phyloP scores from a whole-genome alignment of 345 rosid genomes.

The Cochlearia excelsa region DNA sequence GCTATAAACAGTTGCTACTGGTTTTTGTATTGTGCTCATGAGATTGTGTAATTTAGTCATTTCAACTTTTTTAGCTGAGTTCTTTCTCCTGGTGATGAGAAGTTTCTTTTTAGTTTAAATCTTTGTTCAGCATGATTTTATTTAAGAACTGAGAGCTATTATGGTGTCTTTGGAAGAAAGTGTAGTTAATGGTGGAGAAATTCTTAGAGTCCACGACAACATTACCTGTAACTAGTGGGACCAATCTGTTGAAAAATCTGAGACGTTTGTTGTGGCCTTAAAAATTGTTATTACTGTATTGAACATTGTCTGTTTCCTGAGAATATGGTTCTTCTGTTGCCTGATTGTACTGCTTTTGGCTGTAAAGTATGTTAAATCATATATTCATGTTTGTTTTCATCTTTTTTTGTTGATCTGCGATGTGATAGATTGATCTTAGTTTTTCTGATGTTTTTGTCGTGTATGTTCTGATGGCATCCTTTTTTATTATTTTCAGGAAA shows the following conservation, averaged over 20 bases:
- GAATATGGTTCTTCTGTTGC: conserved; percentile 7
- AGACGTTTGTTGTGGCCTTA: conserved; percentile 31
- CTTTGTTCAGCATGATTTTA: conserved; percentile 16
- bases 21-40: background rate
- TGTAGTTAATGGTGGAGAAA: conserved; percentile 23
- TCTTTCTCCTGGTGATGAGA: conserved; percentile 1
- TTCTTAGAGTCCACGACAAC: conserved; percentile 34
- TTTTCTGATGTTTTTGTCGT: background rate
- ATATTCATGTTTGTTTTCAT: conserved; percentile 14
- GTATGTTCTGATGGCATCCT: conserved; percentile 13
- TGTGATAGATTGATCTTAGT: conserved; percentile 8
- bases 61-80: background rate
- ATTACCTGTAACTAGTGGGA: conserved; percentile 35
- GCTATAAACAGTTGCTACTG: background rate
- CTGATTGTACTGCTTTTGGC: conserved; percentile 22
- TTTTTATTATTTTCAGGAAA: conserved; percentile 56
- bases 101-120: conserved; percentile 1
- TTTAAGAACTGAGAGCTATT: conserved; percentile 25
- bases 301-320: conserved; percentile 13
- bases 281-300: conserved; percentile 16
- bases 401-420: background rate
- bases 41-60: no score
- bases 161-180: conserved; percentile 20
- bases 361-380: conserved; percentile 14
- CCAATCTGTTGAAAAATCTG: conserved; percentile 24